Conservation (phyloP, 495 filamentous ascomycete genomes). For the Podospora didyma region DNA sequence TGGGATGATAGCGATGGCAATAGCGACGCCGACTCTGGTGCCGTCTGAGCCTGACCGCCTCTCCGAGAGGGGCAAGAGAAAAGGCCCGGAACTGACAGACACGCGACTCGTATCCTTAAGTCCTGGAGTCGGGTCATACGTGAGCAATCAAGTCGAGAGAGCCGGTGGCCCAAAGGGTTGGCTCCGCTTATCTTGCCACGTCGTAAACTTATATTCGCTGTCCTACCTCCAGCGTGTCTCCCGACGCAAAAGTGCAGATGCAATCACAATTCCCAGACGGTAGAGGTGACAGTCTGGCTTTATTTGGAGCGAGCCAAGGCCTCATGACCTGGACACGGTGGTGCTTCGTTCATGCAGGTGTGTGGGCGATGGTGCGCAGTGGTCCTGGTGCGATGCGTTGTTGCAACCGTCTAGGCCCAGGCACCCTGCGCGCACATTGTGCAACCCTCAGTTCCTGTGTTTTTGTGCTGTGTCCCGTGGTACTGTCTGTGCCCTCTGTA, state of each 20-base stretch:
- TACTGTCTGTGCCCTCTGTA: not conserved
- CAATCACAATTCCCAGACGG: not conserved
- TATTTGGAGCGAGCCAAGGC: constrained; percentile 6
- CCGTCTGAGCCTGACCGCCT: not conserved
- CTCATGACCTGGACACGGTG: constrained; percentile 12
- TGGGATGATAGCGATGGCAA: no score
- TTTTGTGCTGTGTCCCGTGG: not conserved
- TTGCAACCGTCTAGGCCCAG: not conserved
- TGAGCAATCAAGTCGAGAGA: constrained; percentile 9
- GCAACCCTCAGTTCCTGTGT: not conserved
- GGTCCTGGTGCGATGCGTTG: not conserved
- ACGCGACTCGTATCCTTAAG: constrained; percentile 2
- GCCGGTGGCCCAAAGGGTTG: not conserved
- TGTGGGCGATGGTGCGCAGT: no score
- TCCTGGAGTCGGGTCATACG: constrained; percentile 2
- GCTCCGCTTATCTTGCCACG: constrained; percentile 16
- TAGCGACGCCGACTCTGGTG: no score
- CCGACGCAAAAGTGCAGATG: not conserved
- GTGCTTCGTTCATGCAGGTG: constrained; percentile 21
- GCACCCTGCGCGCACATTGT: not conserved
- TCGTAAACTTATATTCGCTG: constrained; percentile 11
- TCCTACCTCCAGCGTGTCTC: not conserved
- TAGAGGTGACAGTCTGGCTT: not conserved
- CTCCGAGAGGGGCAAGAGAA: not conserved
- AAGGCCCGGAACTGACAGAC: not conserved